phyloP scores from a whole-genome alignment of 176 grass and related monocot genomes.

The Luzula sylvatica region DNA sequence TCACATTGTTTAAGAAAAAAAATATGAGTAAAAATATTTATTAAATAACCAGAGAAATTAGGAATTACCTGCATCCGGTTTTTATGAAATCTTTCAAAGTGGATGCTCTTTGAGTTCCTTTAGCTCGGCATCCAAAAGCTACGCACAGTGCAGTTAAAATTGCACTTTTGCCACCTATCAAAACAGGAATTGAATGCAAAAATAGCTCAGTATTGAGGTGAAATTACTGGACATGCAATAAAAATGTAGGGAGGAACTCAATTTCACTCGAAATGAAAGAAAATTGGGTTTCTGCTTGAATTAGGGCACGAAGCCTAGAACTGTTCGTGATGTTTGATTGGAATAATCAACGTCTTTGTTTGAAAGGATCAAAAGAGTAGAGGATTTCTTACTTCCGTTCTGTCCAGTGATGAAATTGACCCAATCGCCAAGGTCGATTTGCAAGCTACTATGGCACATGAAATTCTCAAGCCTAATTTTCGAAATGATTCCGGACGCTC shows the following conservation, averaged over 20 bases:
- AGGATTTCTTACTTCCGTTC: constrained; percentile 53
- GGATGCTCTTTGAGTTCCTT: constrained; percentile 69
- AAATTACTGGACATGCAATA: too few species aligned
- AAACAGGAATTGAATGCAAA: too few species aligned
- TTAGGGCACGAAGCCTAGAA: too few species aligned
- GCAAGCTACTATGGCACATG: constrained; percentile 91
- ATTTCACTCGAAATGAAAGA: too few species aligned
- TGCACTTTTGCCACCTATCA: constrained; percentile 75
- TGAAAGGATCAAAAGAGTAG: background rate
- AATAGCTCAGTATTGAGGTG: too few species aligned
- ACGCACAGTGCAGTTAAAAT: constrained; percentile 78
- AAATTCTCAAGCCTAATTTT: constrained; percentile 81
- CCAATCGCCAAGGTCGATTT: constrained; percentile 43
- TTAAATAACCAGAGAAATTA: background rate
- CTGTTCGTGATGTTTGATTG: background rate
- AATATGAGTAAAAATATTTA: constrained; percentile 10
- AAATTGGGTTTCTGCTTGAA: too few species aligned
- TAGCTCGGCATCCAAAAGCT: constrained; percentile 84
- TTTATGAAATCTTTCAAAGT: constrained; percentile 86
- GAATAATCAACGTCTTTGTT: background rate
- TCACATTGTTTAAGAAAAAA: constrained; percentile 14
- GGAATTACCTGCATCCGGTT: constrained; percentile 65
- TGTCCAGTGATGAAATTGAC: constrained; percentile 97
- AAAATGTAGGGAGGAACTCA: too few species aligned
- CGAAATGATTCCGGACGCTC: constrained; percentile 53